Evolutionary conservation across 768 basidiomycete species (phyloP).

Genomic region (Sarcodon aspratus): DNA sequence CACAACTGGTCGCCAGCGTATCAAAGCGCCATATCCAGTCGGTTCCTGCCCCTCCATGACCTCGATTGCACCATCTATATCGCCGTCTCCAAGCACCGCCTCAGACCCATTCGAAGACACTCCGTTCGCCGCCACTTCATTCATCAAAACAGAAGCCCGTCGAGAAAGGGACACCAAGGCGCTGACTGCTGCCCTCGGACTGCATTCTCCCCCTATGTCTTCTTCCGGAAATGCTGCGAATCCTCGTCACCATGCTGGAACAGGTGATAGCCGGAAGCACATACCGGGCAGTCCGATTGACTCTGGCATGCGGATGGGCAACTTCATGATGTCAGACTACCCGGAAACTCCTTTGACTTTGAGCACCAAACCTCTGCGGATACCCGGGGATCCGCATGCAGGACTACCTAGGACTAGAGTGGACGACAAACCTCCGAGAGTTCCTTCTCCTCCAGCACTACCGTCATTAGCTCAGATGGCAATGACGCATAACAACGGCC

Average conservation of each 20-base stretch:
- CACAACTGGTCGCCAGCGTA: conserved; percentile 38
- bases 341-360: background rate
- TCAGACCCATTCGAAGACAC: conserved; percentile 24
- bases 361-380: conserved; percentile 7
- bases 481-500: conserved; percentile 47
- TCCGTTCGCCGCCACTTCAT: conserved; percentile 17
- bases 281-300: conserved; percentile 20
- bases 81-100: conserved; percentile 9
- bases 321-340: conserved; percentile 54
- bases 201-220: conserved; percentile 35
- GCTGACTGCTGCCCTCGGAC: conserved; percentile 26
- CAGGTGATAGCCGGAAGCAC: conserved; percentile 18
- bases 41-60: conserved; percentile 39
- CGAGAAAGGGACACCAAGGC: conserved; percentile 28
- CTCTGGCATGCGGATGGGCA: conserved; percentile 38
- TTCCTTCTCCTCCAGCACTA: conserved; percentile 68
- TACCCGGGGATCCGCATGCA: conserved; percentile 13
- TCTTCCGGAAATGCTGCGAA: conserved; percentile 56
- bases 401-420: conserved; percentile 24
- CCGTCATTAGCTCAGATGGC: conserved; percentile 75
- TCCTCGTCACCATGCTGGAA: conserved; percentile 61
- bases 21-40: conserved; percentile 56
- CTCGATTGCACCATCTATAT: conserved; percentile 9
- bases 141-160: conserved; percentile 31
- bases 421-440: conserved; percentile 59